A percentile compares a stretch with the other conserved stretches of the same genome.
These are phyloP conservation scores for Epicoccum sorghinum DNA, from an alignment of 2,329 filamentous ascomycete species.

Conservation along the genomic window DNA sequence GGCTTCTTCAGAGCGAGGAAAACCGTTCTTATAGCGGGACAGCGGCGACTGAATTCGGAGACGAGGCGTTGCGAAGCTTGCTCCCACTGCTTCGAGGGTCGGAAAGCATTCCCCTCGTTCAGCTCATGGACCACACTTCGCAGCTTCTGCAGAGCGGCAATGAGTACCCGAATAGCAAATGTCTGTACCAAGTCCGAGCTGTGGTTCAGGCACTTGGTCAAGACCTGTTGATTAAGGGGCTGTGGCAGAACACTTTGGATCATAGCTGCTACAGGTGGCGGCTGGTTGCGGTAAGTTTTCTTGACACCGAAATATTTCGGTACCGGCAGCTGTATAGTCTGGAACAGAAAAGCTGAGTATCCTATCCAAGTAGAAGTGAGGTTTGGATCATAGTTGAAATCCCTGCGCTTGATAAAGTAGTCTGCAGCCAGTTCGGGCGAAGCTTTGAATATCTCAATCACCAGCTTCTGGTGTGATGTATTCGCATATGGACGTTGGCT, in stretches of 20 bases:
- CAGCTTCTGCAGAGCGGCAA: constrained; percentile 80
- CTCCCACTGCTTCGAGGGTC: constrained; percentile 64
- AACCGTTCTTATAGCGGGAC: constrained; percentile 82
- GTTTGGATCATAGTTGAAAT: constrained; percentile 87
- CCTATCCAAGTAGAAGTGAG: constrained; percentile 93
- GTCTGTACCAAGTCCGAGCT: constrained; percentile 81
- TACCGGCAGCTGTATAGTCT: constrained; percentile 74
- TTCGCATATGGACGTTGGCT: constrained; percentile 83
- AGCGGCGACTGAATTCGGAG: constrained; percentile 76
- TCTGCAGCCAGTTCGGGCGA: constrained; percentile 87
- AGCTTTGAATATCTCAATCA: constrained; percentile 77
- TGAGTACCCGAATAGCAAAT: constrained; percentile 81
- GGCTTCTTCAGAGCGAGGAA: constrained; percentile 75
- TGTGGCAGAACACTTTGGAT: constrained; percentile 87
- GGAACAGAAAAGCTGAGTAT: constrained; percentile 87
- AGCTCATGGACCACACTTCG: constrained; percentile 67
- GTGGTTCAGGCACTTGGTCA: constrained; percentile 79
- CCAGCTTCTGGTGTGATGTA: constrained; percentile 78
- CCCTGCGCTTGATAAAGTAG: constrained; percentile 80
- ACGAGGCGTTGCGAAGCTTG: constrained; percentile 71
- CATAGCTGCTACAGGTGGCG: constrained; percentile 78
- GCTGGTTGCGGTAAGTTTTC: constrained; percentile 66
- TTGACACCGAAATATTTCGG: constrained; percentile 74
- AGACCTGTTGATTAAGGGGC: constrained; percentile 78
- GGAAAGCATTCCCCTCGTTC: constrained; percentile 50